Evolutionary conservation across 2,329 filamentous ascomycete species (phyloP), one percentile per base, ranked within the genome.

Genomic region (Fusarium odoratissimum): DNA sequence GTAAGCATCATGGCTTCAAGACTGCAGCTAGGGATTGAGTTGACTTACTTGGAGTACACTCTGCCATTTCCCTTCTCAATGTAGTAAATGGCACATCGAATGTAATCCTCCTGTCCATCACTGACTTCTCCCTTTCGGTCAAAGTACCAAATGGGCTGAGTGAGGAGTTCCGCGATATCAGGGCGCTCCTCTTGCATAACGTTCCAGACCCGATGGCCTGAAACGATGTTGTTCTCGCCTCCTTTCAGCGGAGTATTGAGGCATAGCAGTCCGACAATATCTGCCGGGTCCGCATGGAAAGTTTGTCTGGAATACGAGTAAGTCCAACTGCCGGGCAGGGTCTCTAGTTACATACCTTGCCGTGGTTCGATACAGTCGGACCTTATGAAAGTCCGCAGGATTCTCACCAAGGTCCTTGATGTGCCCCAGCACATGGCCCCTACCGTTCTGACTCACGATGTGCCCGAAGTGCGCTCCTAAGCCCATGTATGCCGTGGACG

Each of bases 381-480:
- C 93, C 77, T 91, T 92, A 82, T 96, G 92, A 74, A 93, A 95
- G 82, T 94, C 90, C 12, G 87, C 89, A 2, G 67, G 65, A 81
- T 95, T 93, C 74, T 95, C 94, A 44, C 93, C 93, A 8, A 95
- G 87, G 82, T 96, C 93, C 82, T 96, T 95, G 74, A 96, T 93
- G 79, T 97, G 94, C 9, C 94, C 94, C 4, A 97, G 87, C 21
- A 96, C 92, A 82, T 96, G 94, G 42, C 94, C 94, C 40, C 90
- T 89, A 35, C 91, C 90, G 83, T 97, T 97, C 79, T 97, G 94
- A 48, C 90, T 92, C 35, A 97, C 89, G 70, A 95, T 95, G 83
- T 96, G 95, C 68, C 94, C 94, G 17, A 97, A 86, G 80, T 96
- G 91, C 11, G 92, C 93, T 31, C 93, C 91, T 10, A 97, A 86